These are phyloP conservation scores for Collybia nuda DNA, from an alignment of 768 basidiomycete genomes.

Conservation along the genomic window DNA sequence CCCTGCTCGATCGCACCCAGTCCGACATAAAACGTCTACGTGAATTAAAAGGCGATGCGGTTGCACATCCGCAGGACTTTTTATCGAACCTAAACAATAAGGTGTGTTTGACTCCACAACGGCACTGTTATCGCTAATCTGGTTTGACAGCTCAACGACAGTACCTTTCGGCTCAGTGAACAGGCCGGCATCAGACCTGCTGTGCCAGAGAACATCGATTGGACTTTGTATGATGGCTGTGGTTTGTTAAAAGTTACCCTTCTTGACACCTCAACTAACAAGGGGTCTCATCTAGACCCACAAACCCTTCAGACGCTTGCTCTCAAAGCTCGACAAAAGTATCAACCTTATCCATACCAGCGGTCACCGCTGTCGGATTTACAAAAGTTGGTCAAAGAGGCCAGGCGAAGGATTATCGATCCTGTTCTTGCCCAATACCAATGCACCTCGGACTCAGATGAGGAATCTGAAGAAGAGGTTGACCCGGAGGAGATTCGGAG, in stretches of 20 bases:
- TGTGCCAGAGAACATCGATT: constrained; percentile 55
- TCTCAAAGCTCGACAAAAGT: constrained; percentile 29
- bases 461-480: constrained; percentile 32
- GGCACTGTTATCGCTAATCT: neutral
- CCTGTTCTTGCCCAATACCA: constrained; percentile 39
- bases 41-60: constrained; percentile 38
- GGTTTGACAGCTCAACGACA: constrained; percentile 7
- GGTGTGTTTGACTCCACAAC: constrained; percentile 20
- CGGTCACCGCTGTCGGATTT: constrained; percentile 16
- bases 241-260: constrained; percentile 39
- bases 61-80: constrained; percentile 32
- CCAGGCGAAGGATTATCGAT: constrained; percentile 50
- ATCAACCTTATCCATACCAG: constrained; percentile 14
- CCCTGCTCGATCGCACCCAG: constrained; percentile 57
- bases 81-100: constrained; percentile 28
- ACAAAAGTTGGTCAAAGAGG: constrained; percentile 23
- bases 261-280: neutral
- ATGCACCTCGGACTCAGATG: constrained; percentile 33
- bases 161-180: constrained; percentile 37
- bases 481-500: constrained; percentile 42
- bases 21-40: constrained; percentile 61
- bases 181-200: constrained; percentile 40
- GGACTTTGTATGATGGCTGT: constrained; percentile 55
- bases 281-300: constrained; percentile 42
- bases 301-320: constrained; percentile 50